These are phyloP conservation scores for Aspergillus nanangensis DNA, from an alignment of 495 filamentous ascomycete species.

Conservation along the genomic window DNA sequence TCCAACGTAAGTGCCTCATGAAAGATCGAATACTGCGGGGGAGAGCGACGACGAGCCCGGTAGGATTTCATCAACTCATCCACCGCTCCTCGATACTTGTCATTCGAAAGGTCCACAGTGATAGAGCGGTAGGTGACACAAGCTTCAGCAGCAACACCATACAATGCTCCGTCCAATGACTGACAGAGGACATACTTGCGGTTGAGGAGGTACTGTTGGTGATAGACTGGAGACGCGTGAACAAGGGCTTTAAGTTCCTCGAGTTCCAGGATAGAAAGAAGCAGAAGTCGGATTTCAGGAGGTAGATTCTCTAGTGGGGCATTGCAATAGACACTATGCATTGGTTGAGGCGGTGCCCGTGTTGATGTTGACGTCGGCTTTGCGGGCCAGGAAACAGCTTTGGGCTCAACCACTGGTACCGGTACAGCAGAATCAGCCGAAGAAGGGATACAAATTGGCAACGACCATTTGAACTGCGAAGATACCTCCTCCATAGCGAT, in stretches of 20 bases:
- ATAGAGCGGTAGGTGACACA: slow-evolving; percentile 10
- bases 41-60: background rate
- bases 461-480: no score
- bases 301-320: slow-evolving; percentile 14
- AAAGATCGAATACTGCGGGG: background rate
- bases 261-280: slow-evolving; percentile 10
- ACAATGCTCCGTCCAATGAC: slow-evolving; percentile 8
- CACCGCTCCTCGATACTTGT: background rate
- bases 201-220: slow-evolving; percentile 21
- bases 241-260: slow-evolving; percentile 15
- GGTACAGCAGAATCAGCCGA: no score
- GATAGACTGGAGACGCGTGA: slow-evolving; percentile 21
- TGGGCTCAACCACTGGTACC: no score
- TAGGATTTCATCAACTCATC: slow-evolving; percentile 7
- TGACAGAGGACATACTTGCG: slow-evolving; percentile 6
- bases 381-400: no score
- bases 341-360: no score
- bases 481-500: no score
- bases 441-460: no score
- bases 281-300: slow-evolving; percentile 11
- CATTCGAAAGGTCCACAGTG: background rate
- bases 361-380: no score
- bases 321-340: no score
- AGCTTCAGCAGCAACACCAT: slow-evolving; percentile 12
- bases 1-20: slow-evolving; percentile 7